These are phyloP conservation scores for Asclepias syriaca DNA, from an alignment of 257 asterid genomes.

Conservation along the genomic window DNA sequence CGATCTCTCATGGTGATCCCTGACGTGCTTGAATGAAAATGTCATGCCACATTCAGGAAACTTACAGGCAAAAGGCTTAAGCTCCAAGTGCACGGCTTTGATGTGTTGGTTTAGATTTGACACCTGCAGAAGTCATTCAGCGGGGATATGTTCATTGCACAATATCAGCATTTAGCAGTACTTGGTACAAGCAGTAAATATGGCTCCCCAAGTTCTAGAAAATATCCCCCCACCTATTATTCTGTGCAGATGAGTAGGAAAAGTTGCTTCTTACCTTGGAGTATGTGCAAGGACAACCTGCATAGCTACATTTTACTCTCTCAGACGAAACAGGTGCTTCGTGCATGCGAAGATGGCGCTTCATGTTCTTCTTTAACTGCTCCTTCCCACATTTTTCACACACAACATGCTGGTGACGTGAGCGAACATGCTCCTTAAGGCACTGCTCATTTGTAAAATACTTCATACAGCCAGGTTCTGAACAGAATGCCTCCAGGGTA, in stretches of 20 bases:
- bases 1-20: slow-evolving; percentile 80
- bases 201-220: not conserved
- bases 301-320: slow-evolving; percentile 49
- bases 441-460: slow-evolving; percentile 63
- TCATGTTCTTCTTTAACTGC: slow-evolving; percentile 80
- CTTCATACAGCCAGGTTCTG: slow-evolving; percentile 83
- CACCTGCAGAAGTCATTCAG: slow-evolving; percentile 30
- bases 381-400: slow-evolving; percentile 74
- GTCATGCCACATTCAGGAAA: slow-evolving; percentile 56
- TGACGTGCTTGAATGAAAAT: slow-evolving; percentile 80
- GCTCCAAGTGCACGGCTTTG: slow-evolving; percentile 62
- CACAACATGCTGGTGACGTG: slow-evolving; percentile 56
- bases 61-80: slow-evolving; percentile 57
- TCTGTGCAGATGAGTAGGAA: not conserved
- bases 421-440: slow-evolving; percentile 63
- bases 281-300: slow-evolving; percentile 54
- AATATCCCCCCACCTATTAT: not conserved
- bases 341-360: slow-evolving; percentile 72
- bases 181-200: not conserved
- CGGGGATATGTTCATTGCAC: too few species aligned
- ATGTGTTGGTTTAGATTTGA: slow-evolving; percentile 77
- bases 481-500: slow-evolving; percentile 65
- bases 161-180: not conserved
- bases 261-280: slow-evolving; percentile 46
- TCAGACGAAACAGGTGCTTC: slow-evolving; percentile 32